These are phyloP conservation scores for Physcia stellaris DNA, from an alignment of 495 filamentous ascomycete genomes.

Conservation along the genomic window DNA sequence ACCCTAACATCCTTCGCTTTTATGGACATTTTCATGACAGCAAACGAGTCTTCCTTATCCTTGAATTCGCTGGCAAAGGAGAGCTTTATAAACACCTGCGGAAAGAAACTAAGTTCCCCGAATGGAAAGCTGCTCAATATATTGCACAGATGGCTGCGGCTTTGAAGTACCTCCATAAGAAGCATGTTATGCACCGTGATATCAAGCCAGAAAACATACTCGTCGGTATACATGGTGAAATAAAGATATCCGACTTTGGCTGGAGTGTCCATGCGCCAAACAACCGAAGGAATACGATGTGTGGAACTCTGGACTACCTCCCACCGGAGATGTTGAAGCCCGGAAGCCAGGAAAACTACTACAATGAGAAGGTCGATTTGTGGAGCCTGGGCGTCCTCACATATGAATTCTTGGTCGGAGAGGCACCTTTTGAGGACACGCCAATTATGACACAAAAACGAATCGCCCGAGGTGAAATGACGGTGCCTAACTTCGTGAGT, in stretches of 20 bases:
- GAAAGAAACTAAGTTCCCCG: slow-evolving; percentile 75
- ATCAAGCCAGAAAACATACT: slow-evolving; percentile 99
- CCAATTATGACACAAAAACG: slow-evolving; percentile 87
- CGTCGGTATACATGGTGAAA: slow-evolving; percentile 92
- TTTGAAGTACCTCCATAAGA: slow-evolving; percentile 82
- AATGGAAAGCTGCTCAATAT: slow-evolving; percentile 93
- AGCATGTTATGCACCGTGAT: slow-evolving; percentile 96
- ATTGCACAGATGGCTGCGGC: slow-evolving; percentile 98
- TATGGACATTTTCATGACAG: slow-evolving; percentile 96
- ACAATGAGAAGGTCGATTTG: slow-evolving; percentile 89
- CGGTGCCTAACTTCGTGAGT: slow-evolving; percentile 78
- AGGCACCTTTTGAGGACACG: slow-evolving; percentile 93
- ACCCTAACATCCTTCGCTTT: slow-evolving; percentile 88
- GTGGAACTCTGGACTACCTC: slow-evolving; percentile 92
- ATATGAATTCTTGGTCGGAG: slow-evolving; percentile 91
- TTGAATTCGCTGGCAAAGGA: slow-evolving; percentile 90
- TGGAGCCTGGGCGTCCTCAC: slow-evolving; percentile 93
- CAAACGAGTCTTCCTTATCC: slow-evolving; percentile 88
- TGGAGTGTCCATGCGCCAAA: slow-evolving; percentile 98
- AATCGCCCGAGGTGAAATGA: slow-evolving; percentile 85
- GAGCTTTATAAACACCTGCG: slow-evolving; percentile 96
- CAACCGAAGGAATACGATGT: slow-evolving; percentile 87
- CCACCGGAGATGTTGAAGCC: slow-evolving; percentile 94
- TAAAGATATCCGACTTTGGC: slow-evolving; percentile 97
- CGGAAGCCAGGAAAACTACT: slow-evolving; percentile 66